Base-by-base conservation (phyloP, 768 basidiomycete species). In the Pulveroboletus sp. region DNA sequence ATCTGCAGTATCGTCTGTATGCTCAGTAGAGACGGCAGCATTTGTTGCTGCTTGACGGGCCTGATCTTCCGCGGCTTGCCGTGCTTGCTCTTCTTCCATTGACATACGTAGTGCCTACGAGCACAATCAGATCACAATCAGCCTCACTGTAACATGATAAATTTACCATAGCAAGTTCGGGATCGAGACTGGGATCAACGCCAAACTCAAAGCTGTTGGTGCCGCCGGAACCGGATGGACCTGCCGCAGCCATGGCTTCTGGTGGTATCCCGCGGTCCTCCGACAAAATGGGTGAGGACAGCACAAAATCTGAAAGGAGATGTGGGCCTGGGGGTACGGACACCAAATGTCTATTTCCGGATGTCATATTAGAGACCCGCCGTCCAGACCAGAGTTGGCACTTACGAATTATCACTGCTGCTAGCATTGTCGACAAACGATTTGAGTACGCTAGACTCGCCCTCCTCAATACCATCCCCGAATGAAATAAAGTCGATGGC, bases 101-200 rank as follows among this genome's bases (percentile, higher is more conserved):
- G 94, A 97, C 90, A 98, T 91, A 31, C 94, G 88, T 35, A 99
- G 79, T 10, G 94, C 95, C 94, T 97, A 56, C 8, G 34, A 36
- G 16, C 19, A 35, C 24, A 5, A 45, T 51, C 24, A 55, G 39
- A 5, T 19, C 36, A 33, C 27, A 35, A 19, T 36, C 19, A n/a
- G 49, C 27, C 7, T 12, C 40, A 6, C 35, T 27, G 17, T 27
- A 35, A 17, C 46, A 31, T 14, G 9, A 34, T 6, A 43, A 20
- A 67, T 78, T 51, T 48, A 92, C 94, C 92, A 97, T 93, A 2
- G 97, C 95, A 40, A 99, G 76, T 66, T 98, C 95, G 0, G 95
- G 95, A 64, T 98, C 95, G 51, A 97, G 76, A 64, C 83, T 91
- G 5, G 97, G 95, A 68, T 98, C 97, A 5, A 99, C 85, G 43